These are phyloP conservation scores for Neonothopanus nambi DNA, from an alignment of 1,284 basidiomycete species.

Conservation along the genomic window DNA sequence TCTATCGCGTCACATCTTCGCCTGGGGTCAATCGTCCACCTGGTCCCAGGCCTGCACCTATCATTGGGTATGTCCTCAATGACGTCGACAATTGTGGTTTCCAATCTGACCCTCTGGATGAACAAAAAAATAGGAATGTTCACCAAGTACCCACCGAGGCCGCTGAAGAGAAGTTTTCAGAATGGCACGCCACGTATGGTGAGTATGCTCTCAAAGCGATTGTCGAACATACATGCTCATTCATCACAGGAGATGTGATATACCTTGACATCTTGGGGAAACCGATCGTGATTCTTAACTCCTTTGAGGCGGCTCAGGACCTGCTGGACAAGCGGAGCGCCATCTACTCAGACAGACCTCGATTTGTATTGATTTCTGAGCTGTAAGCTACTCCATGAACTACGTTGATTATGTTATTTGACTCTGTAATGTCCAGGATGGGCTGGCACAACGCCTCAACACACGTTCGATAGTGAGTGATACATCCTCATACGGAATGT, in stretches of 20 bases:
- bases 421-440: slow-evolving; percentile 34
- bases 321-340: slow-evolving; percentile 47
- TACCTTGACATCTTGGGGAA: slow-evolving; percentile 41
- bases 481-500: background rate
- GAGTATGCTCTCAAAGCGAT: background rate
- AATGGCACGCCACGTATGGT: slow-evolving; percentile 15
- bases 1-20: background rate
- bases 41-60: slow-evolving; percentile 10
- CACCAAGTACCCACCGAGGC: slow-evolving; percentile 11
- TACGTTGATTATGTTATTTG: background rate
- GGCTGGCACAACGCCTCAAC: slow-evolving; percentile 46
- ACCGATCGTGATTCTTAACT: slow-evolving; percentile 44
- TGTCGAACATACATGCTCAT: background rate
- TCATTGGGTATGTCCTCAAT: slow-evolving; percentile 16
- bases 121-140: slow-evolving; percentile 6
- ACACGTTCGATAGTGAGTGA: slow-evolving; percentile 43
- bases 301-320: slow-evolving; percentile 41
- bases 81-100: background rate
- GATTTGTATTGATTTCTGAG: slow-evolving; percentile 47
- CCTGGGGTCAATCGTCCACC: slow-evolving; percentile 7
- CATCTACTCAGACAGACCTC: slow-evolving; percentile 50
- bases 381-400: slow-evolving; percentile 32
- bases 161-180: slow-evolving; percentile 8
- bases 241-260: slow-evolving; percentile 42
- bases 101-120: background rate